A percentile compares a stretch with the other conserved stretches of the same genome.
Conservation (phyloP, 805 yeast genomes). For the Monosporozyma aquatica region DNA sequence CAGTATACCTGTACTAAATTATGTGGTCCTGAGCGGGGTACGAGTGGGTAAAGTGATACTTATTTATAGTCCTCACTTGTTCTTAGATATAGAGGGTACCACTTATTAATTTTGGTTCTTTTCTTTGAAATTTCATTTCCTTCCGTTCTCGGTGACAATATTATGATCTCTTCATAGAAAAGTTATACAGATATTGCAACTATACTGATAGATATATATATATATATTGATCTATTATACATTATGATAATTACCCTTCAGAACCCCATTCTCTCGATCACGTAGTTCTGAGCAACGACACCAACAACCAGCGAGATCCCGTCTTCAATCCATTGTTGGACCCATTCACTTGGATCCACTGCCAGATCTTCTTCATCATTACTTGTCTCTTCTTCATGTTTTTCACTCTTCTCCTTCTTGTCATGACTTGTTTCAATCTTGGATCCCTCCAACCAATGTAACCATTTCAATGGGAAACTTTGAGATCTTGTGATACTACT, state of each 20-base stretch:
- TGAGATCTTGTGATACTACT: conserved; percentile 73
- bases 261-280: conserved; percentile 63
- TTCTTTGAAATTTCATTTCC: no score
- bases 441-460: conserved; percentile 61
- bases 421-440: conserved; percentile 5
- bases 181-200: no score
- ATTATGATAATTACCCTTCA: no score
- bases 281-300: conserved; percentile 81
- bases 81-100: no score
- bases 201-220: no score
- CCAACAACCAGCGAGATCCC: conserved; percentile 78
- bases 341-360: conserved; percentile 77
- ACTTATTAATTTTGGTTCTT: no score
- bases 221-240: neutral
- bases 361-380: conserved; percentile 35
- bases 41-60: no score
- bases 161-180: no score
- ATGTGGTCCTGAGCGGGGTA: no score
- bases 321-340: conserved; percentile 65
- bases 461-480: conserved; percentile 85
- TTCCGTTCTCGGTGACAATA: no score
- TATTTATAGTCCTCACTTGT: no score
- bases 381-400: neutral
- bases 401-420: conserved; percentile 11
- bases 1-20: no score